phyloP scores from a whole-genome alignment of 116 monocot genomes.

The Thalassia testudinum region DNA sequence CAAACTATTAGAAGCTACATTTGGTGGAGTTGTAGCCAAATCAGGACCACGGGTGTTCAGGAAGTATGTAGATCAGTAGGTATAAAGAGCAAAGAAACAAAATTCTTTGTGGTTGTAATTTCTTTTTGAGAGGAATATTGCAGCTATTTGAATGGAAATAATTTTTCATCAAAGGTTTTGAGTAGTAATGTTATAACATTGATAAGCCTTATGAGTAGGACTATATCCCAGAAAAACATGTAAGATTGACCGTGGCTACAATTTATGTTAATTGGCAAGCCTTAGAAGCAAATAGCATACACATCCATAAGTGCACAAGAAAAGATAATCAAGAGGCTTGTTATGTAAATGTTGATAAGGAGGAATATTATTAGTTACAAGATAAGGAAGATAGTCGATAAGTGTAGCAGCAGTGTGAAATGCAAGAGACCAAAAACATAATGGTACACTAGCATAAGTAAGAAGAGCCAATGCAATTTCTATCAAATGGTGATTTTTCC shows the following conservation, averaged over 20 bases:
- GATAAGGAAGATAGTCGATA: background rate
- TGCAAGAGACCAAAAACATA: background rate
- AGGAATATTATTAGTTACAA: no score
- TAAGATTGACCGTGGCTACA: no score
- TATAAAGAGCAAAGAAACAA: background rate
- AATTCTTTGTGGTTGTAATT: background rate
- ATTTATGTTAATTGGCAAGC: no score
- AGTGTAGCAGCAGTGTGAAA: background rate
- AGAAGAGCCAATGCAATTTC: background rate
- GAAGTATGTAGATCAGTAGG: background rate
- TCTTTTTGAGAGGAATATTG: background rate
- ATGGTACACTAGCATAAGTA: background rate
- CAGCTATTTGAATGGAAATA: background rate
- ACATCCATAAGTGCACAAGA: no score
- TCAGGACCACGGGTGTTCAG: background rate
- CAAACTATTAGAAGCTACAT: background rate
- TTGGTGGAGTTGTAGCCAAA: background rate
- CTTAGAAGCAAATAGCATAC: no score
- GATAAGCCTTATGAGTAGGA: background rate
- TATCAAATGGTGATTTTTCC: background rate
- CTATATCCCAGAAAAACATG: background rate
- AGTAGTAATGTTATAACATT: background rate
- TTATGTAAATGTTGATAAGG: no score
- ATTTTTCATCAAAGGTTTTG: background rate
- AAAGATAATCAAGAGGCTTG: no score